Base-by-base conservation (phyloP, 2,329 filamentous ascomycete species). In the Colletotrichum brevisporum region DNA sequence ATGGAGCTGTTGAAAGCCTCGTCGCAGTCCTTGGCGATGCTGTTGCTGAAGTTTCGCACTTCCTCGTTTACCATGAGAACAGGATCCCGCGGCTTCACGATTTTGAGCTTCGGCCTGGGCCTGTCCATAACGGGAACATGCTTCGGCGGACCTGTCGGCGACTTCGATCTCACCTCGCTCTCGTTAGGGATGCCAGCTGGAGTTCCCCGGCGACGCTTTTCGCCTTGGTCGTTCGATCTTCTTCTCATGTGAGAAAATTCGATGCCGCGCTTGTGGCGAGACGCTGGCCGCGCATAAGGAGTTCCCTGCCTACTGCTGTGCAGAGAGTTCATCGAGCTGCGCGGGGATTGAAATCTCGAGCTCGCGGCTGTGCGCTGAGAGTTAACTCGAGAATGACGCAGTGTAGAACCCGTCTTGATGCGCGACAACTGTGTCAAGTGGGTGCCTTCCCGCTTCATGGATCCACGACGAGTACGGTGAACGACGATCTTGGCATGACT, bases 11-110 rank as follows among this genome's bases (percentile, higher is more conserved):
- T 95, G 83, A 98, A 98, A 1, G 95, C 95, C 75, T 96, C 93
- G 76, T 72, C 95, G 76, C 95, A 97, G 67, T 96, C 93, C 79
- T 94, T 94, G 57, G 94, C 94, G 70, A 98, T 90, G 74, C 94
- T 94, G 74, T 89, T 89, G 74, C 94, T 97, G 66, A 97, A 92
- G 74, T 95, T 91, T 6, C 94, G 88, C 62, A 96, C 88, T 77
- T 97, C 95, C 67, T 94, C 94, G 73, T 89, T 91, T 74, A 86
- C 80, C 48, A 82, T 74, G 57, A 78, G 69, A n/a, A 45, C 62
- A 16, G 67, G 65, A 16, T 74, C 71, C 9, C 67, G 58, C 26
- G 41, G 21, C 45, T 71, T 63, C 21, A 75, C 66, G 4, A 75
- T 60, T 43, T 76, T 75, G n/a, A 70, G 63, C 73, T 75, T 74